Conservation (phyloP, 768 basidiomycete species). For the Pleurotus tuoliensis region DNA sequence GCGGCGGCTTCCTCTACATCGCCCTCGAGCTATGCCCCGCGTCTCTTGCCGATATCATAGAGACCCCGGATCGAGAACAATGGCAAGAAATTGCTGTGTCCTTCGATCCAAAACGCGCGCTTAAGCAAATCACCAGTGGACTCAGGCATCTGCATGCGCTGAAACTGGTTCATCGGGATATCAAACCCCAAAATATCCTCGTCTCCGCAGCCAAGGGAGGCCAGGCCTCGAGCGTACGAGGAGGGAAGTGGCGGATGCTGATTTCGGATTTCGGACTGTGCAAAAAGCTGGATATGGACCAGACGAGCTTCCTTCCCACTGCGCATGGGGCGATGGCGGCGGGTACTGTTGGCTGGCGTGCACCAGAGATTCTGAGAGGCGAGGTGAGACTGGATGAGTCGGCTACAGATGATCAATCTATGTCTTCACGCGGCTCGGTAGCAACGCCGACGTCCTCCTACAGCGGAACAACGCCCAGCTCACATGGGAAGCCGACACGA, state of each 20-base stretch:
- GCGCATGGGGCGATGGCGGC: conserved; percentile 85
- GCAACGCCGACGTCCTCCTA: conserved; percentile 39
- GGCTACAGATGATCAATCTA: conserved; percentile 57
- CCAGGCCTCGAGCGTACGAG: conserved; percentile 28
- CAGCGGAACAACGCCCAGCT: conserved; percentile 24
- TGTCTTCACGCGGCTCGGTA: conserved; percentile 64
- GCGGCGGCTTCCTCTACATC: conserved; percentile 93
- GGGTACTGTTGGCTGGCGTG: conserved; percentile 96
- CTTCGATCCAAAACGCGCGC: conserved; percentile 85
- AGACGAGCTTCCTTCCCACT: conserved; percentile 94
- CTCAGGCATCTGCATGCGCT: conserved; percentile 87
- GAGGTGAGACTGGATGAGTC: conserved; percentile 89
- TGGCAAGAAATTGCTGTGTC: conserved; percentile 73
- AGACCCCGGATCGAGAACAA: conserved; percentile 63
- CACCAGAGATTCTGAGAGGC: conserved; percentile 92
- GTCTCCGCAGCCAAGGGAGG: conserved; percentile 66
- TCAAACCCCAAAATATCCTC: conserved; percentile 98
- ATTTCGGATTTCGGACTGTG: conserved; percentile 98
- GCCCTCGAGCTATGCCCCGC: conserved; percentile 94
- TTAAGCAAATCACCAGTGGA: conserved; percentile 84
- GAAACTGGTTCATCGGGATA: conserved; percentile 96
- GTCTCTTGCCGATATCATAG: conserved; percentile 83
- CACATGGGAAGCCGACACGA: conserved; percentile 50
- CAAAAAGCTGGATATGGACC: conserved; percentile 91
- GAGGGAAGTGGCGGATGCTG: conserved; percentile 68